phyloP scores from a whole-genome alignment of 2,329 filamentous ascomycete species.

The Exophiala viscosa region DNA sequence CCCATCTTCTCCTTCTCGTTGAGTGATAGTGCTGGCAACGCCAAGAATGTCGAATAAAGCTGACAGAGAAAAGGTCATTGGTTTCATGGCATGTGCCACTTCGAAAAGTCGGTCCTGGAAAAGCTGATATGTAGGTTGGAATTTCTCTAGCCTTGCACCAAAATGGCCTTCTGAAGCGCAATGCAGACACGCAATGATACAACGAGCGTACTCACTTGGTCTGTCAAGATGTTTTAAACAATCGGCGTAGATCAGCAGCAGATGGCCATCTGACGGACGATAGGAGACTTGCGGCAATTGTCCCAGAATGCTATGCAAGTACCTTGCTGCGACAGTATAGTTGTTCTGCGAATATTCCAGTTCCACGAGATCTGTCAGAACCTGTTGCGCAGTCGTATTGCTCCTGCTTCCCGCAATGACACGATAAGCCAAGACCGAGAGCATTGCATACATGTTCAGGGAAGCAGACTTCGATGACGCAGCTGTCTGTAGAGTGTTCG shows the following conservation, averaged over 20 bases:
- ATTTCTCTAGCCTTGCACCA: slow-evolving; percentile 39
- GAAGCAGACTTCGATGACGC: slow-evolving; percentile 49
- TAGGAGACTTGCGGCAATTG: slow-evolving; percentile 77
- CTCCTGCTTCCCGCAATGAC: slow-evolving; percentile 79
- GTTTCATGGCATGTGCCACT: slow-evolving; percentile 51
- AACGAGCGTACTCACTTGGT: slow-evolving; percentile 73
- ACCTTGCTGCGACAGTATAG: slow-evolving; percentile 67
- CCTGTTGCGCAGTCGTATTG: slow-evolving; percentile 69
- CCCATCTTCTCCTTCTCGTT: slow-evolving; percentile 68
- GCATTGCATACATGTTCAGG: slow-evolving; percentile 59
- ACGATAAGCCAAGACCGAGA: slow-evolving; percentile 63
- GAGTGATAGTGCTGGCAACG: slow-evolving; percentile 65
- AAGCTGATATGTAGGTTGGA: slow-evolving; percentile 32
- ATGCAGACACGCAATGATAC: slow-evolving; percentile 52
- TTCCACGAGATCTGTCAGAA: slow-evolving; percentile 79
- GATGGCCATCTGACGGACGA: slow-evolving; percentile 73
- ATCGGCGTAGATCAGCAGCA: slow-evolving; percentile 79
- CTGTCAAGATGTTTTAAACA: slow-evolving; percentile 75
- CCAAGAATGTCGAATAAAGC: slow-evolving; percentile 70
- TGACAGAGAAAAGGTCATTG: slow-evolving; percentile 64
- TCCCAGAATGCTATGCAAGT: slow-evolving; percentile 73
- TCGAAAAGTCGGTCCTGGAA: slow-evolving; percentile 44
- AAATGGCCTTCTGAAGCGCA: slow-evolving; percentile 41
- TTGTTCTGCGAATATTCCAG: slow-evolving; percentile 75
- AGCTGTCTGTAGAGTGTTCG: slow-evolving; percentile 56